These are phyloP conservation scores for Tolypocladium sp. DNA, from an alignment of 2,329 filamentous ascomycete species.

Conservation along the genomic window DNA sequence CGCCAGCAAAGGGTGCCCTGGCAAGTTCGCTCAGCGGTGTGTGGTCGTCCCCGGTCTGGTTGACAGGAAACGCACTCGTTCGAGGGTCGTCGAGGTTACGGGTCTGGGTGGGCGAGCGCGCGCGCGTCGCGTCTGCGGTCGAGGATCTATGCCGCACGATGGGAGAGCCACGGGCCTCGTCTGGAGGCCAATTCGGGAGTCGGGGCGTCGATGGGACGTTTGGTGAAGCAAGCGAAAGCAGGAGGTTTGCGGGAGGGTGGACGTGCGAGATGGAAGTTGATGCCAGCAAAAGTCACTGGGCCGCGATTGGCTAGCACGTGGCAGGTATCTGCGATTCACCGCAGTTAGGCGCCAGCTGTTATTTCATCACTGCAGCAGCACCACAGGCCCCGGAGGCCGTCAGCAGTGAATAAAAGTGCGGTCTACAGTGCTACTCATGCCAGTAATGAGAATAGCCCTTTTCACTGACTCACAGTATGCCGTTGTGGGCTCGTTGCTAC, in stretches of 20 bases:
- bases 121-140: slow-evolving; percentile 1
- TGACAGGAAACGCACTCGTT: not conserved
- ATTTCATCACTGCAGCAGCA: not conserved
- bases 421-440: not conserved
- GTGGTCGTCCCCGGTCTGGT: not conserved
- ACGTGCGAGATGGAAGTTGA: slow-evolving; percentile 8
- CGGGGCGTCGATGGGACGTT: not conserved
- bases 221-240: not conserved
- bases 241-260: slow-evolving; percentile 2
- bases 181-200: slow-evolving; percentile 2
- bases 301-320: slow-evolving; percentile 8
- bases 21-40: not conserved
- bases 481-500: accelerated
- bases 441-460: no score
- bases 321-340: not conserved
- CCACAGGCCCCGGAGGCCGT: not conserved
- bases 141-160: not conserved
- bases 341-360: slow-evolving; percentile 3
- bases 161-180: not conserved
- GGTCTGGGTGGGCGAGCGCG: not conserved
- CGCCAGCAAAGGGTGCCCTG: not conserved
- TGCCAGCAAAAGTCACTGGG: slow-evolving; percentile 7
- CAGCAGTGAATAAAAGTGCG: not conserved
- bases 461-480: not conserved
- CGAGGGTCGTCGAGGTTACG: not conserved